phyloP scores from a whole-genome alignment of 2,329 filamentous ascomycete genomes.

The Xylariaceae sp. region DNA sequence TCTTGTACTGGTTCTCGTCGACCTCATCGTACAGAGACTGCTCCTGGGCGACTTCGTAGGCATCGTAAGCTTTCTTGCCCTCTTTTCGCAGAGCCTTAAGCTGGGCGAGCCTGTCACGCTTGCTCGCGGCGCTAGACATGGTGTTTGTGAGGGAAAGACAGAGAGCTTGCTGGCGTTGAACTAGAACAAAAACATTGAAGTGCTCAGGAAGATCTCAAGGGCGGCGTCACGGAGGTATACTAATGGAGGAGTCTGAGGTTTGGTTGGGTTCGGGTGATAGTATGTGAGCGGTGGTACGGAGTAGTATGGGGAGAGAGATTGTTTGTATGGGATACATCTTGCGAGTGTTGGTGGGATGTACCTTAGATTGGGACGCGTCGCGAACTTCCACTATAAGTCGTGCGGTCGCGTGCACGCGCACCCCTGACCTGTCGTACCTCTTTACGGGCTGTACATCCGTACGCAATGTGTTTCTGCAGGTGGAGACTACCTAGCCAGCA shows the following conservation, averaged over 20 bases:
- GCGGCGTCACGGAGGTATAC: too few relatives aligned
- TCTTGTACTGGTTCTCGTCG: slow-evolving; percentile 95
- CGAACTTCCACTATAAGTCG: slow-evolving; percentile 10
- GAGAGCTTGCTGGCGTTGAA: not conserved
- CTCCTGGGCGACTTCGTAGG: slow-evolving; percentile 81
- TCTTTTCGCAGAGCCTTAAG: slow-evolving; percentile 78
- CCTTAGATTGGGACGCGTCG: slow-evolving; percentile 25
- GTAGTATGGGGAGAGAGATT: not conserved
- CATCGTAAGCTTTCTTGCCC: slow-evolving; percentile 86
- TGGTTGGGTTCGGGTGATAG: too few relatives aligned
- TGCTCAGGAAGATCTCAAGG: too few relatives aligned
- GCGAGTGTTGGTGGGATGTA: not conserved
- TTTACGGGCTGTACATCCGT: not conserved
- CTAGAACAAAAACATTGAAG: not conserved
- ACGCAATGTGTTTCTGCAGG: not conserved
- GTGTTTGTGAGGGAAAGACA: slow-evolving; percentile 10
- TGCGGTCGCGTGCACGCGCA: slow-evolving; percentile 17
- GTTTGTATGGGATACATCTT: slow-evolving; percentile 3
- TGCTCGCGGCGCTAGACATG: slow-evolving; percentile 41
- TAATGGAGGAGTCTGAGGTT: too few relatives aligned
- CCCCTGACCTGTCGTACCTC: slow-evolving; percentile 22
- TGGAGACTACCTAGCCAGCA: too few relatives aligned
- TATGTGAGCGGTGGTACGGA: too few relatives aligned
- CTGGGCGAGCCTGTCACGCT: slow-evolving; percentile 64
- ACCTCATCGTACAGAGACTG: slow-evolving; percentile 90